Conservation (phyloP, 2,329 filamentous ascomycete genomes). For the Fusarium poae region DNA sequence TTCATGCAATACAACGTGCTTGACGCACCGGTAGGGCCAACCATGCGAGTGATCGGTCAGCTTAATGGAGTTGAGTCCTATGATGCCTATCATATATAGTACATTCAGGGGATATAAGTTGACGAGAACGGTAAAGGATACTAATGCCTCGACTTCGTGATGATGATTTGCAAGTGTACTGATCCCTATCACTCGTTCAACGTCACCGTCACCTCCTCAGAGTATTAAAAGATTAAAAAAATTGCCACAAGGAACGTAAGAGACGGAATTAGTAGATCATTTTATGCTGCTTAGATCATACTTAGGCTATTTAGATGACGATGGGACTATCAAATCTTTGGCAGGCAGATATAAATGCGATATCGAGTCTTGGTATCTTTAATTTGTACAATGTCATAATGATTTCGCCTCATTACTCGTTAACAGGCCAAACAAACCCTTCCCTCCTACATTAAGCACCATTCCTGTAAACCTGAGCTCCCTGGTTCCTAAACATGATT, state of each 20-base stretch:
- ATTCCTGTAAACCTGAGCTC: conserved; percentile 79
- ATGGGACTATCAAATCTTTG: neutral
- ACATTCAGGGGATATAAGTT: neutral
- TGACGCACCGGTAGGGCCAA: neutral
- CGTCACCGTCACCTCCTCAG: too few species aligned
- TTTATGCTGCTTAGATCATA: too few species aligned
- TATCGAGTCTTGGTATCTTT: conserved; percentile 20
- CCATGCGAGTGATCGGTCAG: conserved; percentile 15
- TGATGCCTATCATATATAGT: neutral
- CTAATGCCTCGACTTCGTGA: too few species aligned
- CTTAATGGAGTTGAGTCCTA: conserved; percentile 34
- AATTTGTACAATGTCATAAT: conserved; percentile 12
- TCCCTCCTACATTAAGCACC: conserved; percentile 64
- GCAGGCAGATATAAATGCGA: neutral
- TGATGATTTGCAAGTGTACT: too few species aligned
- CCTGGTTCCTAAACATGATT: conserved; percentile 83
- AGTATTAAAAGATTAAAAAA: too few species aligned
- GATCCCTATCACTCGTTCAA: too few species aligned
- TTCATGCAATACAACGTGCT: conserved; percentile 27
- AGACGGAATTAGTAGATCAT: too few species aligned
- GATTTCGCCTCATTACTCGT: conserved; percentile 44
- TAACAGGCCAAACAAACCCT: conserved; percentile 28
- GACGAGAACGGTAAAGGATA: neutral
- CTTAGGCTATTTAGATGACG: too few species aligned
- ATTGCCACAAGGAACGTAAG: too few species aligned